These are phyloP conservation scores for Draba incana DNA, from an alignment of 345 rosid genomes.

Conservation along the genomic window DNA sequence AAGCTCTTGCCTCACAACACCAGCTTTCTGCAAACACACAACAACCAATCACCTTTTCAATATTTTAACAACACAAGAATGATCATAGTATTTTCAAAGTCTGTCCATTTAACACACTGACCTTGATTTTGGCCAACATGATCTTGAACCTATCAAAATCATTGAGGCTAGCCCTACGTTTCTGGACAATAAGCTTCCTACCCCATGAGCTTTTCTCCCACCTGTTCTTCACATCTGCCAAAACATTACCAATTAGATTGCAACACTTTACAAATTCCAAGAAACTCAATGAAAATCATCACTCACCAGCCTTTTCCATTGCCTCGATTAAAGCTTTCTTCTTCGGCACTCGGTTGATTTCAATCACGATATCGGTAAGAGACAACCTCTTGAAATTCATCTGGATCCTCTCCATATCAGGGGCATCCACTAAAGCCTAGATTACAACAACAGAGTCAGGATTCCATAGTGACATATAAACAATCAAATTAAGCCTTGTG, in stretches of 20 bases:
- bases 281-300: neutral
- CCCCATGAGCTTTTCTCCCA: constrained; percentile 93
- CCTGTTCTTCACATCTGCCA: constrained; percentile 70
- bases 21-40: constrained; percentile 49
- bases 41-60: neutral
- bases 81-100: neutral
- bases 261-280: neutral
- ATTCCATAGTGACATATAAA: neutral
- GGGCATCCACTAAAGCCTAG: constrained; percentile 95
- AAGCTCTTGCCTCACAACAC: constrained; percentile 59
- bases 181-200: constrained; percentile 74
- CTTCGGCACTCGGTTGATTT: constrained; percentile 73
- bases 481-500: no score
- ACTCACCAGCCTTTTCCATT: constrained; percentile 91
- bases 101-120: constrained; percentile 15
- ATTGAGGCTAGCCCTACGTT: constrained; percentile 67
- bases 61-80: neutral
- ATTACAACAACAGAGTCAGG: neutral
- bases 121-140: constrained; percentile 86
- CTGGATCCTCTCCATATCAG: constrained; percentile 89
- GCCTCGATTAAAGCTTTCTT: constrained; percentile 88
- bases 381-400: constrained; percentile 94
- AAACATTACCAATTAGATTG: neutral
- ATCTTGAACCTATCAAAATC: constrained; percentile 86
- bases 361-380: constrained; percentile 82